Percentiles rank a stretch among this genome's conserved stretches.
Conservation (phyloP, 306 rosid species). For the Lathyrus aphaca region DNA sequence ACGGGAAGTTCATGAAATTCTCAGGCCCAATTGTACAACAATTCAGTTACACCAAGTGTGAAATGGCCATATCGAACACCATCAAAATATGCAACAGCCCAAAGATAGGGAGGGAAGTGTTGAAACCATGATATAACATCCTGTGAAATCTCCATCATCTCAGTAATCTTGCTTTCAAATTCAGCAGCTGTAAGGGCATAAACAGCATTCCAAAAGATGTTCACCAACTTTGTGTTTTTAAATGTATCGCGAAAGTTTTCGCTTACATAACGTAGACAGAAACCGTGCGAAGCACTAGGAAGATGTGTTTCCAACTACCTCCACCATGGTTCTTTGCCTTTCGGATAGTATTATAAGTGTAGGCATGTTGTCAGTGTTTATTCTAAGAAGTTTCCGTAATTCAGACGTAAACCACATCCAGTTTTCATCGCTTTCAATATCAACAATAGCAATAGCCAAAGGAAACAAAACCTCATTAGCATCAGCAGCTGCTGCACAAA, state of each 20-base stretch:
- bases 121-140: no score
- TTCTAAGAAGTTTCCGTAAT: conserved; percentile 94
- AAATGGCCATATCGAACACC: no score
- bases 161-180: conserved; percentile 83
- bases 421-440: no score
- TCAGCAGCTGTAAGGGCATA: conserved; percentile 94
- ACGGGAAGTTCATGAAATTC: conserved; percentile 97
- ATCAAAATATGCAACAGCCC: no score
- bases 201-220: conserved; percentile 97
- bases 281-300: conserved; percentile 91
- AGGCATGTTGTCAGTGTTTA: conserved; percentile 95
- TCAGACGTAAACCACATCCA: no score
- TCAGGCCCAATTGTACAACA: conserved; percentile 95
- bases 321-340: conserved; percentile 79
- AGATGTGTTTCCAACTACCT: conserved; percentile 93
- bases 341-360: conserved; percentile 89
- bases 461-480: no score
- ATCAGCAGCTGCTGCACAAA: no score
- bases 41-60: conserved; percentile 84
- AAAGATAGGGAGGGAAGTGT: no score
- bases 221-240: conserved; percentile 90
- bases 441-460: no score
- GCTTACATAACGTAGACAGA: conserved; percentile 85
- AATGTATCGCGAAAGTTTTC: conserved; percentile 95
- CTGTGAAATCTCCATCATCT: no score